Base-by-base conservation (phyloP, 1,284 basidiomycete species). In the Tylopilus sp. region DNA sequence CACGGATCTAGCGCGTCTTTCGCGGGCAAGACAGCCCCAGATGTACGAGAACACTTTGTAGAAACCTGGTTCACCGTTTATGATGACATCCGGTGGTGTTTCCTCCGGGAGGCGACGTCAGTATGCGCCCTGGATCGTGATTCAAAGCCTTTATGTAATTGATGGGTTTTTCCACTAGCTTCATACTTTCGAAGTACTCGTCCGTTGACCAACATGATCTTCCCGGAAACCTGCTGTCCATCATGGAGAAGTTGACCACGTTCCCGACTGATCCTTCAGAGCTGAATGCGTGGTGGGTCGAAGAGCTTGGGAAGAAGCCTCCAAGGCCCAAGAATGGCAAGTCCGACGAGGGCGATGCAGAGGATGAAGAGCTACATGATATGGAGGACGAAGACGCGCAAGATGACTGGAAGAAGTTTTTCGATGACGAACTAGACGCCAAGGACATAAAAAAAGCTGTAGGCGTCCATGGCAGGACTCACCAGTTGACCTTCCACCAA, bases 71-170 rank as follows among this genome's bases (percentile, higher is more conserved):
- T 92, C 53, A 83, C 82, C 55, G 81, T 88, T 15, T 73, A 95
- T 65, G 91, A 95, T 55, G 97, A 98, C 65, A 75, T 98, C 23
- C 83, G 95, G 50, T 97, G 90, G 86, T 92, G 90, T 67, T 97
- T 97, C 71, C 79, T 97, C 52, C 81, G 89, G 33, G 93, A 97
- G 60, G 75, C 89, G 25, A 81, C 78, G 86, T n/a, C n/a, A n/a
- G n/a, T 92, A 71, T 45, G 82, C 71, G 31, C 46, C 12, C 28
- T 18, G 29, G 42, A 38, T 34, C 25, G 15, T 44, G 16, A 48
- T 25, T 23, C n/a, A 1, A 18, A 25, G 4, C 11, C 2, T 31
- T n/a, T 6, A 30, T 48, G 30, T 51, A 23, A 44, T 40, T 56
- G 46, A 40, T 29, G 36, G 26, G 3, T 25, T 38, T 11, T 16